Conservation (phyloP, 768 basidiomycete genomes). For the Calvatia gigantea region DNA sequence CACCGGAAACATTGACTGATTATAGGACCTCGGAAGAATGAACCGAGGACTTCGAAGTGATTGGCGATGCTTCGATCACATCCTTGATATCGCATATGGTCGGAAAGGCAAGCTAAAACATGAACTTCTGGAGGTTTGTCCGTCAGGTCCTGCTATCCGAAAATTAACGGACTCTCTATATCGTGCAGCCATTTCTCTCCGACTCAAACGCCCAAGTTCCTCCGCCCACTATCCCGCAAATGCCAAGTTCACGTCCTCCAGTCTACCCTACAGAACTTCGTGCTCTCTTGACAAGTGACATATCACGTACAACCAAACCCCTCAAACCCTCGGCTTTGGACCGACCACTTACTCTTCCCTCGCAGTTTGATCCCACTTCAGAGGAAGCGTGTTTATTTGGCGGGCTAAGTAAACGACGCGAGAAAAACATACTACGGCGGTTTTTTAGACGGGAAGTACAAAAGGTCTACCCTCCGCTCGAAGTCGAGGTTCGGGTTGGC, state of each 20-base stretch:
- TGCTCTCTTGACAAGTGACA: conserved; percentile 54
- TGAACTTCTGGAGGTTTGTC: conserved; percentile 63
- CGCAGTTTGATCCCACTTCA: conserved; percentile 53
- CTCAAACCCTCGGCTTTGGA: conserved; percentile 37
- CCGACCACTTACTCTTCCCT: conserved; percentile 53
- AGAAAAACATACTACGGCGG: conserved; percentile 70
- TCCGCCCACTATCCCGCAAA: conserved; percentile 46
- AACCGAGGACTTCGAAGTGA: conserved; percentile 51
- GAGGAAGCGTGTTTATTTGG: conserved; percentile 60
- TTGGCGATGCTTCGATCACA: conserved; percentile 45
- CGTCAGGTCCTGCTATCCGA: background rate
- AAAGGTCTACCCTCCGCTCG: conserved; percentile 60
- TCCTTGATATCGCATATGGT: conserved; percentile 74
- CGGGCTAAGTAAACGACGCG: conserved; percentile 67
- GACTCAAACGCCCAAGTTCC: conserved; percentile 39
- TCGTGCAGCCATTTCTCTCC: conserved; percentile 49
- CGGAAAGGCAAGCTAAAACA: conserved; percentile 67
- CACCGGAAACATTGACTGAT: conserved; percentile 1
- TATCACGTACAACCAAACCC: conserved; percentile 44
- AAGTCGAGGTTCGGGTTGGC: conserved; percentile 30
- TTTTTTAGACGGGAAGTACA: conserved; percentile 53
- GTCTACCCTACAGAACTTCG: conserved; percentile 58
- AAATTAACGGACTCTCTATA: background rate
- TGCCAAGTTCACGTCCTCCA: conserved; percentile 59
- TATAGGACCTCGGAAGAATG: conserved; percentile 52